A percentile compares a stretch with the other conserved stretches of the same genome.
phyloP scores from a whole-genome alignment of 139 green algal genomes.

The Mesostigma viride region DNA sequence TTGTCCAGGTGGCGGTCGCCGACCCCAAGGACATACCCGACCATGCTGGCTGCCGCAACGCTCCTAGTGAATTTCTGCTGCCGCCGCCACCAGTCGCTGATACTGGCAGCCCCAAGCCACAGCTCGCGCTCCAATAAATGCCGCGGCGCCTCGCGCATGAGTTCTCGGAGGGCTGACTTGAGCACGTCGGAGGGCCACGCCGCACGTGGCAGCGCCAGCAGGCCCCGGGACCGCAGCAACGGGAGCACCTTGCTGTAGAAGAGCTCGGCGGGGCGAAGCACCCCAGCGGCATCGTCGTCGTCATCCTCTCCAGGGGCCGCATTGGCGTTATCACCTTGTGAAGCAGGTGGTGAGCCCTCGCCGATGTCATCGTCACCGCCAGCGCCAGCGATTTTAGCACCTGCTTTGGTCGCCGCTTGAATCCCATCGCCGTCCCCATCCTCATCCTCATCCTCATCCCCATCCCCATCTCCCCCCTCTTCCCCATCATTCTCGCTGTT shows the following conservation, averaged over 20 bases:
- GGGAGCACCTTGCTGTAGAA: slow-evolving; percentile 42
- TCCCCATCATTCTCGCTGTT: too few species aligned
- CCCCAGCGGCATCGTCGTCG: not conserved
- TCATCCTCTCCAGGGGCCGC: not conserved
- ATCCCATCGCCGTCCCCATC: too few species aligned
- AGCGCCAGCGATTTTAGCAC: too few species aligned
- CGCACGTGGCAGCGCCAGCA: slow-evolving; percentile 1
- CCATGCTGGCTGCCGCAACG: slow-evolving; percentile 53
- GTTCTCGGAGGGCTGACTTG: slow-evolving; percentile 16
- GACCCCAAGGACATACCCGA: slow-evolving; percentile 75
- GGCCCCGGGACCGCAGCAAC: slow-evolving; percentile 6
- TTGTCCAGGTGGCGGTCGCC: slow-evolving; percentile 86
- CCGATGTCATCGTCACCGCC: too few species aligned
- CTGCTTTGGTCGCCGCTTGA: too few species aligned
- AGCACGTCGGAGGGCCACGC: slow-evolving; percentile 23
- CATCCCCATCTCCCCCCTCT: too few species aligned
- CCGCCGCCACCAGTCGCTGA: slow-evolving; percentile 36
- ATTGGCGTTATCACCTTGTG: too few species aligned
- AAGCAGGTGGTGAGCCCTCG: too few species aligned
- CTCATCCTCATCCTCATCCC: too few species aligned
- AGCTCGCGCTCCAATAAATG: slow-evolving; percentile 49
- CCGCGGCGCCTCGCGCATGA: slow-evolving; percentile 33
- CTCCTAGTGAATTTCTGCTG: slow-evolving; percentile 42
- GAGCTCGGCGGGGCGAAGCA: slow-evolving; percentile 27
- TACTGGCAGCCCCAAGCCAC: slow-evolving; percentile 39